Evolutionary conservation across 768 basidiomycete genomes (phyloP).

Genomic region (Ramaria rubella): DNA sequence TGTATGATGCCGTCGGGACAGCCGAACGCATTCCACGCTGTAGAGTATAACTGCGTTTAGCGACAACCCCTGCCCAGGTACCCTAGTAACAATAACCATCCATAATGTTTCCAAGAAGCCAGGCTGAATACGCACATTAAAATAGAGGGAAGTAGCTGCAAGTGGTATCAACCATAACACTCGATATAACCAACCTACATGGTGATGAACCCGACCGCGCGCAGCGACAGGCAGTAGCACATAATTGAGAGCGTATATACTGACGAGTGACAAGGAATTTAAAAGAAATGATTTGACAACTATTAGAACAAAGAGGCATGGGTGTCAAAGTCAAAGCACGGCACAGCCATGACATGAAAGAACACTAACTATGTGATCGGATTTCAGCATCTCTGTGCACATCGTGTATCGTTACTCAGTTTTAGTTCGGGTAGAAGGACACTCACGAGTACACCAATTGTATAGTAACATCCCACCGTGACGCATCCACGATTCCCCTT

Average conservation of each 20-base stretch:
- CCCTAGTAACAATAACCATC: constrained; percentile 38
- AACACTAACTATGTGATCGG: constrained; percentile 44
- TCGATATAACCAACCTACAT: constrained; percentile 72
- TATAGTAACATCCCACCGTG: constrained; percentile 62
- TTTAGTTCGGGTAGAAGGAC: no score
- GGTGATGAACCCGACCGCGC: constrained; percentile 58
- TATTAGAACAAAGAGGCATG: constrained; percentile 1
- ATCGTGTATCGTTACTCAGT: no score
- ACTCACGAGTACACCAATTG: constrained; percentile 52
- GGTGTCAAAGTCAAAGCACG: background rate
- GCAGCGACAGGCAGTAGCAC: constrained; percentile 58
- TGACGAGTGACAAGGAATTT: constrained; percentile 62
- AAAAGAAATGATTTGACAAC: constrained; percentile 69
- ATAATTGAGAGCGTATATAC: constrained; percentile 71
- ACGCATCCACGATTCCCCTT: constrained; percentile 61
- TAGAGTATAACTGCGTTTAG: constrained; percentile 65
- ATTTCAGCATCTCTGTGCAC: constrained; percentile 74
- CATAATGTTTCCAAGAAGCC: background rate
- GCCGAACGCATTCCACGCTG: constrained; percentile 59
- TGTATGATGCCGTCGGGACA: constrained; percentile 42
- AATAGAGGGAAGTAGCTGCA: constrained; percentile 67
- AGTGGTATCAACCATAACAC: constrained; percentile 76
- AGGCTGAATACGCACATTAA: constrained; percentile 57
- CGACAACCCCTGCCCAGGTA: constrained; percentile 71
- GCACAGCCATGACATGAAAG: background rate